Evolutionary conservation across 1,284 basidiomycete species (phyloP), one percentile per base, ranked within the genome.

Genomic region (Vanrija sp.): DNA sequence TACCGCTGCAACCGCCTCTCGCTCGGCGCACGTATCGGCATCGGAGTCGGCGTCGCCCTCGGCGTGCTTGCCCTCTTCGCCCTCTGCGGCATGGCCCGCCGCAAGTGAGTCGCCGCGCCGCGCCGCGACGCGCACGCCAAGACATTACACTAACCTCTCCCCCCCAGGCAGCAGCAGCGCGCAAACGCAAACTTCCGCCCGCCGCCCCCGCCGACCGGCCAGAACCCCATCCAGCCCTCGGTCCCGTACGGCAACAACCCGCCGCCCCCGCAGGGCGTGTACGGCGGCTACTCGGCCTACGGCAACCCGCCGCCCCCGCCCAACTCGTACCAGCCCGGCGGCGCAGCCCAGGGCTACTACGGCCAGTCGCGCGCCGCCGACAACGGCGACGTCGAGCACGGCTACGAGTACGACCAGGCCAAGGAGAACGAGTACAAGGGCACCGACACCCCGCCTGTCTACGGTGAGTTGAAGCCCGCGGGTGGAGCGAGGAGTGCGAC

Each of bases 331-430:
- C 70, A 74, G 52, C 72, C 72, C 16, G 62, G 59, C 25, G 65
- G 62, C 54, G 67, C 73, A 1, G 64, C 63, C 7, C 55, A 67
- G 10, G 34, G 34, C 34, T 75, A 75, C 51, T 58, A 59, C 23
- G 39, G 46, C 15, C 25, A 26, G 18, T 43, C 38, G 5, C 42
- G 42, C 52, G 28, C 38, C n/a, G 29, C 39, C 3, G 23, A 16
- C 15, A 39, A 40, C 47, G 66, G 71, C 46, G 68, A 67, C 18
- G 63, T 60, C 39, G 43, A 48, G 49, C 50, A 51, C 49, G 40
- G 43, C 18, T 75, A 76, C 61, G 74, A 76, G 58, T 75, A 72
- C 66, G 63, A 65, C 50, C 72, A 74, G 61, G 73, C 73, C 6
- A 66, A 69, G 55, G 68, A 70, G 58, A 43, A 38, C 23, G 50